Base-by-base conservation (phyloP, 495 filamentous ascomycete genomes). In the Penicillium bialowiezense region DNA sequence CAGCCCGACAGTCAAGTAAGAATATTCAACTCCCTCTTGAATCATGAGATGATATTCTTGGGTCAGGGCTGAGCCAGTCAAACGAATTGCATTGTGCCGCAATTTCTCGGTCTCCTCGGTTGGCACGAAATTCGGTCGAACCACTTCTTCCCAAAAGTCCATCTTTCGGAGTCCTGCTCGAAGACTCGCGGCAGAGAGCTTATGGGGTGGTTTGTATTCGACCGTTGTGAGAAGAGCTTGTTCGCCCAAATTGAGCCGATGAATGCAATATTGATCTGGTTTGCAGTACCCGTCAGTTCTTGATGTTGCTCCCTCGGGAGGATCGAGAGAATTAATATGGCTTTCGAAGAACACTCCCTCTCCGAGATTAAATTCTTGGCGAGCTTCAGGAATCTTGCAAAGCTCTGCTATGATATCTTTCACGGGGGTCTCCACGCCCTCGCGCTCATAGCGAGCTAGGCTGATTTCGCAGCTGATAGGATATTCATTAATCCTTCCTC, bases 171-270 rank as follows among this genome's bases (percentile, higher is more conserved):
- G 58, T 7, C 68, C 67, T 15, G 42, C 34, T 7, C 57, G 60
- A 36, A 71, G 50, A 41, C 56, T 56, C 24, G 51, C 55, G 7
- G 60, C 47, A 3, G 63, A 54, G 1, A 71, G 59, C 53, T 73
- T 73, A 39, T 70, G 62, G 26, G 63, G 57, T 20, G 64, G 60
- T 44, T 73, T 71, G 37, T 71, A 68, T 44, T 68, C 60, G 26
- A 68, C 59, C 1, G 58, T 53, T 6, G 51, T 56, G 21, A 64
- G 54, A 6, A 67, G 21, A 21, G 51, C 61, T 17, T 48, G 58
- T 8, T 47, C 60, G 43, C 44, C 51, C 47, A 41, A 34, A 13
- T 60, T 44, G 20, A 60, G 35, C 17, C 57, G 46, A 48, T 59
- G 44, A 33, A 65, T 58, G 13, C 52, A 63, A 28, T 52, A 65